phyloP scores from a whole-genome alignment of 2,329 filamentous ascomycete genomes.

The Hymenoscyphus repandus region DNA sequence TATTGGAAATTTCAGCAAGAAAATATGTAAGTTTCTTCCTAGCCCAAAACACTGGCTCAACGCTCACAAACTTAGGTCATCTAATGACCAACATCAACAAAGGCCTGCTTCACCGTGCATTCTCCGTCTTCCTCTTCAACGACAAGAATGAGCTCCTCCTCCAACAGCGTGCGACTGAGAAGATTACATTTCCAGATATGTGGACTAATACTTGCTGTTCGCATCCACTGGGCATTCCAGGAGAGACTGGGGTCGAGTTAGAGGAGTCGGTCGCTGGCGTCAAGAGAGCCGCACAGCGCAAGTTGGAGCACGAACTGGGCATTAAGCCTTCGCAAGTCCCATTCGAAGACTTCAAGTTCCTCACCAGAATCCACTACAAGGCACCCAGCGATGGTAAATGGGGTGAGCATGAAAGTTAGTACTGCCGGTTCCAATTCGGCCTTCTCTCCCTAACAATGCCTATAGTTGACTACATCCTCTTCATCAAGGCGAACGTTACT shows the following conservation, averaged over 20 bases:
- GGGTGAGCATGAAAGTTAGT: slow-evolving; percentile 96
- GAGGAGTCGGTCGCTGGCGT: slow-evolving; percentile 77
- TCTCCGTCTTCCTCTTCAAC: slow-evolving; percentile 97
- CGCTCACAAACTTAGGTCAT: slow-evolving; percentile 58
- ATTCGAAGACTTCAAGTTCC: slow-evolving; percentile 83
- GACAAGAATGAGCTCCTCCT: slow-evolving; percentile 86
- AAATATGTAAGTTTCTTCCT: slow-evolving; percentile 67
- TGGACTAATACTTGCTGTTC: slow-evolving; percentile 99
- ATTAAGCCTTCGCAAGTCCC: slow-evolving; percentile 88
- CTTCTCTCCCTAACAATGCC: slow-evolving; percentile 8
- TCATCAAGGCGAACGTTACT: slow-evolving; percentile 92
- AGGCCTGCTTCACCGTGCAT: slow-evolving; percentile 91
- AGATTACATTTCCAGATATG: slow-evolving; percentile 98
- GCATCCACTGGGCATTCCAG: slow-evolving; percentile 85
- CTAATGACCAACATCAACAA: slow-evolving; percentile 98
- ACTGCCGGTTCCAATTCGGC: slow-evolving; percentile 1
- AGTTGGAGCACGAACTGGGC: slow-evolving; percentile 90
- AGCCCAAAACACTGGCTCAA: neutral
- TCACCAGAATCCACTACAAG: slow-evolving; percentile 97
- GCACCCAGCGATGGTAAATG: slow-evolving; percentile 95
- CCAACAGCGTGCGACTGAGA: slow-evolving; percentile 91
- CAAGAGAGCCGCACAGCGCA: slow-evolving; percentile 86
- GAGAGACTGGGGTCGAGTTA: slow-evolving; percentile 81
- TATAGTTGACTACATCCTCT: slow-evolving; percentile 94
- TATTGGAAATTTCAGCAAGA: slow-evolving; percentile 96